phyloP scores from a whole-genome alignment of 106 monocot genomes.

The Allium sativum region DNA sequence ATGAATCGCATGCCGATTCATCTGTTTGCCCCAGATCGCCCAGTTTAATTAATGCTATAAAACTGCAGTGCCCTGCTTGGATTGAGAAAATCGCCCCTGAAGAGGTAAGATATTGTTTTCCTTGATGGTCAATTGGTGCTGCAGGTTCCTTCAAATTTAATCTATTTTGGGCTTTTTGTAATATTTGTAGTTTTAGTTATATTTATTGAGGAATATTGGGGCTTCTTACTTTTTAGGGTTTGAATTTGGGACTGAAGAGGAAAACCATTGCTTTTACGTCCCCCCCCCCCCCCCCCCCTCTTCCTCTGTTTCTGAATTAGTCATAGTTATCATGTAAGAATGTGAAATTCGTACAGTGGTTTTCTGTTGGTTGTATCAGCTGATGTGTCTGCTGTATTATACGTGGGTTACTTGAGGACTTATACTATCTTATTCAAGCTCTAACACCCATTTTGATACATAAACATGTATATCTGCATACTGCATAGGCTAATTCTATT shows the following conservation, averaged over 20 bases:
- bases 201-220: neutral
- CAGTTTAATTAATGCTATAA: neutral
- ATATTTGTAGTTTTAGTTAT: neutral
- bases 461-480: no score
- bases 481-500: no score
- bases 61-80: slow-evolving; percentile 8
- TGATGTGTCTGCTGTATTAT: no score
- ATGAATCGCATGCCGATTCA: slow-evolving; percentile 4
- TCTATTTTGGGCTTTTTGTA: neutral
- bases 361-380: no score
- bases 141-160: neutral
- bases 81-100: neutral
- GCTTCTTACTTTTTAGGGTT: neutral
- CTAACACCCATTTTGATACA: no score
- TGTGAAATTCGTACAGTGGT: no score
- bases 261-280: no score
- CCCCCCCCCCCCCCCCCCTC: no score
- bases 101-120: slow-evolving; percentile 4
- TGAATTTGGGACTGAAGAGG: neutral
- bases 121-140: neutral
- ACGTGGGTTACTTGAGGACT: no score
- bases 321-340: no score
- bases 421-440: no score
- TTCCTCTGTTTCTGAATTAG: no score
- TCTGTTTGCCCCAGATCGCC: neutral